Percentiles rank a stretch among this genome's conserved stretches.
These are phyloP conservation scores for Phytophthora tentaculata DNA, from an alignment of 352 stramenopile genomes.

Conservation along the genomic window DNA sequence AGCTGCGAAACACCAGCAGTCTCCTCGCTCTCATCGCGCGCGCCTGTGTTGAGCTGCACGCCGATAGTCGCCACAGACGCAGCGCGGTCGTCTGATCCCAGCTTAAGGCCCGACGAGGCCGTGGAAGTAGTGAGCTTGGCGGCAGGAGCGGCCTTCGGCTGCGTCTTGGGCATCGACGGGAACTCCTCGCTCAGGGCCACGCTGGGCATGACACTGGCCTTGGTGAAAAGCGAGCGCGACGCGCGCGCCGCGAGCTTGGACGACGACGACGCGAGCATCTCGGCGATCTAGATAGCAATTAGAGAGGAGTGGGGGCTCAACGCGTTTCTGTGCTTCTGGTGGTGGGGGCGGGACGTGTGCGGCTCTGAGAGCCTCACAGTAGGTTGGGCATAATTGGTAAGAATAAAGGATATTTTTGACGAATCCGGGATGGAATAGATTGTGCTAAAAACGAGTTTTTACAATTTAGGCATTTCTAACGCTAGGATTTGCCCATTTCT, in stretches of 20 bases:
- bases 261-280: constrained; percentile 41
- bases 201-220: constrained; percentile 62
- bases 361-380: constrained; percentile 28
- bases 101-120: constrained; percentile 56
- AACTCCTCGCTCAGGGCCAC: constrained; percentile 72
- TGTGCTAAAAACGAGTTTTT: no score
- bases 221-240: constrained; percentile 71
- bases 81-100: constrained; percentile 63
- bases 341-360: constrained; percentile 14
- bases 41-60: constrained; percentile 67
- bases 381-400: not conserved
- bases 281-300: constrained; percentile 19
- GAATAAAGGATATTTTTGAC: not conserved
- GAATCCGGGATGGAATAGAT: not conserved
- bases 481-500: no score
- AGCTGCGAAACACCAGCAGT: constrained; percentile 80
- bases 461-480: no score
- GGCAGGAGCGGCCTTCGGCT: constrained; percentile 33
- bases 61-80: constrained; percentile 66
- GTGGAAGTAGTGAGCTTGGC: constrained; percentile 49
- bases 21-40: constrained; percentile 71
- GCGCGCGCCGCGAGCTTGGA: constrained; percentile 40
- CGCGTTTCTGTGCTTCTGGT: constrained; percentile 31
- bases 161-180: constrained; percentile 48
- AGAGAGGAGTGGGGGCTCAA: no score